phyloP scores from a whole-genome alignment of 176 grass and related monocot species.

The Triticum monococcum region DNA sequence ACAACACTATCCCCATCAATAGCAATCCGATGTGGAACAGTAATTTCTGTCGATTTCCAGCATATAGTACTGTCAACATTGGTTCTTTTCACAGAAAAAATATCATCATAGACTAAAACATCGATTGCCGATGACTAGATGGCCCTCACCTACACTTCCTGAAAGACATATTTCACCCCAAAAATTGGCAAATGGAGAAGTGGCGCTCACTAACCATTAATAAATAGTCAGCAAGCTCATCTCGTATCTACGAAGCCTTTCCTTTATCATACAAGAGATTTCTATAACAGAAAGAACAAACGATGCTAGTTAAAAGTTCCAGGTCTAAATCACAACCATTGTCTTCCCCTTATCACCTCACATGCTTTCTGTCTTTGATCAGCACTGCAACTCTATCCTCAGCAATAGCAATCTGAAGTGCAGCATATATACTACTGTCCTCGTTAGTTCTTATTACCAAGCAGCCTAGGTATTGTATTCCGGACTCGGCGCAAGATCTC shows the following conservation, averaged over 20 bases:
- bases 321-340: background rate
- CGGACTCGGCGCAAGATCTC: background rate
- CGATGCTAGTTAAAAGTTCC: background rate
- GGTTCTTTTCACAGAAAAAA: background rate
- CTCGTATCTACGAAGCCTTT: background rate
- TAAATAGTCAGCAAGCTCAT: background rate
- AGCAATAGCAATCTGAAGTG: background rate
- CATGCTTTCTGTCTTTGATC: background rate
- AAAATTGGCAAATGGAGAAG: background rate
- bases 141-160: background rate
- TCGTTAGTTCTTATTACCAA: background rate
- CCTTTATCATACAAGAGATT: background rate
- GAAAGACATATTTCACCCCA: background rate
- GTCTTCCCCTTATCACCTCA: background rate
- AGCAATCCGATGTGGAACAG: background rate
- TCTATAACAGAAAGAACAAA: background rate
- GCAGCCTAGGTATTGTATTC: background rate
- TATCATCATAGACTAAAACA: background rate
- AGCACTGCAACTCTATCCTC: background rate
- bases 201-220: background rate
- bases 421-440: background rate
- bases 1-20: background rate
- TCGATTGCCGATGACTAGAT: background rate
- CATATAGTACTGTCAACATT: background rate
- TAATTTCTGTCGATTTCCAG: background rate